Base-by-base conservation (phyloP, 371 early-diverging fungal species). In the Apophysomyces ossiformis region DNA sequence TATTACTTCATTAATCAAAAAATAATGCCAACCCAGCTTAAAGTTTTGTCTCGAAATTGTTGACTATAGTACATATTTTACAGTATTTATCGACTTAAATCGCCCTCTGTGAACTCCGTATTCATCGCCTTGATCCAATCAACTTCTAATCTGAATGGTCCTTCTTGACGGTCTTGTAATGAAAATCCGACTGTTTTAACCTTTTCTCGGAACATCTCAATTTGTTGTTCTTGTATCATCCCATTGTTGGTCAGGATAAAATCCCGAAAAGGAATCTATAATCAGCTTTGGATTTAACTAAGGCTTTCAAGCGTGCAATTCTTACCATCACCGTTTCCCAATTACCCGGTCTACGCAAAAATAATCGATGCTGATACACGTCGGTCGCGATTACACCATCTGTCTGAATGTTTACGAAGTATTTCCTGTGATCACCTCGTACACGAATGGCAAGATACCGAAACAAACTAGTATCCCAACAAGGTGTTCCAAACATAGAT, bases 231-330 rank as follows among this genome's bases (percentile, higher is more conserved):
- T 66, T 95, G 90, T 60, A 93, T 87, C 62, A 89, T 86, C 35
- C 96, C 95, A 66, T 96, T 91, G 69, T 90, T 91, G 4, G 96
- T 96, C 59, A 95, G 81, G 32, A 95, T 90, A 72, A 97, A 97
- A 71, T 94, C 93, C 39, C 88, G 87, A 73, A 96, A 95, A 6
- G 96, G 96, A 60, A 97, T 92, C 89, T 95, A 77, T 15, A 45
- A 9, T 5, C 9, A 18, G 8, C 18, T 9, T 21, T 38, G 39
- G 63, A 41, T 18, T 15, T 15, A 15, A 58, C 46, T 60, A 58
- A 18, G 35, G 37, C 5, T 11, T 12, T 18, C 8, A 37, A 41
- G n/a, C 3, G n/a, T 44, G 35, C n/a, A 38, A 43, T 1, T 43
- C 74, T 72, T 84, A 92, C 93, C 88, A 93, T 74, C 16, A 95